phyloP scores from a whole-genome alignment of 2,329 filamentous ascomycete genomes.

The Parascedosporium putredinis region DNA sequence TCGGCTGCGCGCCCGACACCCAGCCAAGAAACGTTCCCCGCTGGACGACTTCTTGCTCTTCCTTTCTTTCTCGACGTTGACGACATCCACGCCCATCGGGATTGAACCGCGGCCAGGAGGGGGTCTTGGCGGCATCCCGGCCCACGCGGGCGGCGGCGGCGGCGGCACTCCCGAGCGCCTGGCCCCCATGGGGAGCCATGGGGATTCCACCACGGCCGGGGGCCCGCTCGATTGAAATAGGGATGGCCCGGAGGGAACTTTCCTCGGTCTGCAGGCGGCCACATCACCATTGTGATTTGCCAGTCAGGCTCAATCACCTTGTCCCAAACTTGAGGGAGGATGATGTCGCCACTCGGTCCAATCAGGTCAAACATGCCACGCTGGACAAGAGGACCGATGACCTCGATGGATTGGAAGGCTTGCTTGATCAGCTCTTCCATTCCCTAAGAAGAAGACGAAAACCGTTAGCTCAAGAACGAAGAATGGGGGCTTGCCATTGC shows the following conservation, averaged over 20 bases:
- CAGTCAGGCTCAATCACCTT: conserved; percentile 66
- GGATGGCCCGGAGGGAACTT: conserved; percentile 13
- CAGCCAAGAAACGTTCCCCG: conserved; percentile 3
- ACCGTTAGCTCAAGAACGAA: too few relatives aligned
- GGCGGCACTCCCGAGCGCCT: not conserved
- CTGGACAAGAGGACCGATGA: conserved; percentile 65
- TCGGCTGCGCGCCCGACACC: conserved; percentile 12
- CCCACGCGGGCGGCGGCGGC: not conserved
- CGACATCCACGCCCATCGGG: not conserved
- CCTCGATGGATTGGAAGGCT: conserved; percentile 69
- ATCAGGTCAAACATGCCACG: conserved; percentile 73
- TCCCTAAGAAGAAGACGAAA: conserved; percentile 51
- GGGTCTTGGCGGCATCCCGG: not conserved
- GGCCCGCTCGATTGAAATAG: not conserved
- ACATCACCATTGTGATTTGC: conserved; percentile 46
- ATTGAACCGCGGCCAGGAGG: not conserved
- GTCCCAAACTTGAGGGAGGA: conserved; percentile 70
- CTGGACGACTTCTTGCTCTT: conserved; percentile 15
- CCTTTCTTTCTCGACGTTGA: conserved; percentile 10
- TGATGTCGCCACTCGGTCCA: conserved; percentile 71
- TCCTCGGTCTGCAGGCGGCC: conserved; percentile 40
- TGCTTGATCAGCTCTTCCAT: conserved; percentile 83
- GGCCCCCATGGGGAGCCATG: not conserved
- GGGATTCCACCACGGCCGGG: not conserved
- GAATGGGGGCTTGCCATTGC: too few relatives aligned